These are phyloP conservation scores for Kwoniella mangroviensis DNA, from an alignment of 768 basidiomycete species.

Conservation along the genomic window DNA sequence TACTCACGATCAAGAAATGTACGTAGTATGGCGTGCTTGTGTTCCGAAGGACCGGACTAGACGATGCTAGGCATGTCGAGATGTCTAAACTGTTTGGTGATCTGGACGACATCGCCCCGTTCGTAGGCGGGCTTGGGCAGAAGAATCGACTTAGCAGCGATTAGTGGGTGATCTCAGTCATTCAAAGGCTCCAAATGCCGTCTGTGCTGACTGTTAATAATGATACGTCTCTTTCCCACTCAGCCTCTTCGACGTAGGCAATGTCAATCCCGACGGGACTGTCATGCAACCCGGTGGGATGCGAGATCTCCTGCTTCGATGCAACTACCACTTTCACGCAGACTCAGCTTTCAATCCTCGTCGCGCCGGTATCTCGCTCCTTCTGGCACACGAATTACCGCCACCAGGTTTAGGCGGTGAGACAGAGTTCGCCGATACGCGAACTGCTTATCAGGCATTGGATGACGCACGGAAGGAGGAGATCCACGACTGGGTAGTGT, in stretches of 20 bases:
- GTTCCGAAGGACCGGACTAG: conserved; percentile 27
- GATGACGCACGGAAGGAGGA: conserved; percentile 29
- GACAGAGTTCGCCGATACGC: conserved; percentile 44
- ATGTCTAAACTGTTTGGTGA: conserved; percentile 34
- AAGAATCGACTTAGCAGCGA: conserved; percentile 30
- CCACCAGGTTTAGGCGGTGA: conserved; percentile 35
- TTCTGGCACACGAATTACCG: conserved; percentile 39
- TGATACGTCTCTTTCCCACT: background rate
- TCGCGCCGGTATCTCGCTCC: conserved; percentile 31
- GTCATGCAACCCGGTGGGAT: conserved; percentile 23
- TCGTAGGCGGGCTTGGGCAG: conserved; percentile 27
- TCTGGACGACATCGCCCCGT: conserved; percentile 30
- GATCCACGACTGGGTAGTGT: conserved; percentile 34
- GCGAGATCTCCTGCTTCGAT: conserved; percentile 25
- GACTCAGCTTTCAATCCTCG: conserved; percentile 35
- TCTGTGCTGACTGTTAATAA: too few relatives aligned
- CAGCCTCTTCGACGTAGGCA: conserved; percentile 35
- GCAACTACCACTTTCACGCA: conserved; percentile 33
- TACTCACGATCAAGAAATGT: background rate
- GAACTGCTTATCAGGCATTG: conserved; percentile 37
- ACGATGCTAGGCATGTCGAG: conserved; percentile 30
- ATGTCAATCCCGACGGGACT: conserved; percentile 31
- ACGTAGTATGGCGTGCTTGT: conserved; percentile 30
- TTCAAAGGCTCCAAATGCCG: too few relatives aligned
- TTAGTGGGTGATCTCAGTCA: conserved; percentile 13